Base-by-base conservation (phyloP, 129 eudicot species). In the Apium graveolens region DNA sequence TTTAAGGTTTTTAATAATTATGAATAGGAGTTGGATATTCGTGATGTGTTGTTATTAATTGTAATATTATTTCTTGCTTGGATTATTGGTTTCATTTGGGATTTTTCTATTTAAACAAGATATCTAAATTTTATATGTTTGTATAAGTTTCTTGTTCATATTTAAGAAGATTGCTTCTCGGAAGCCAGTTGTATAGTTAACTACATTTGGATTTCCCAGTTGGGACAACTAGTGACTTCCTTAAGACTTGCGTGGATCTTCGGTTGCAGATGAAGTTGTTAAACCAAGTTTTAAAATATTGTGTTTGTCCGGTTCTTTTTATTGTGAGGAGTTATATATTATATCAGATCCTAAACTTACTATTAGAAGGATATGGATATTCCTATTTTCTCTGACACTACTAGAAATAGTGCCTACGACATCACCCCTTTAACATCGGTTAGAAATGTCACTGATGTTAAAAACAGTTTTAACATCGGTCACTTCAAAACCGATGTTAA, bases 51-150 rank as follows among this genome's bases (percentile, higher is more conserved):
- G 26, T 51, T 51, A 51, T 51, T 2, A 7, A n/a, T 63, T 49
- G 43, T 75, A 81, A 74, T 66, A 17, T 16, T 49, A 55, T 75
- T n/a, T n/a, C n/a, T n/a, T n/a, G n/a, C n/a, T n/a, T n/a, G n/a
- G n/a, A n/a, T n/a, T n/a, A n/a, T n/a, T 14, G 16, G 45, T 49
- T 68, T 14, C 29, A 43, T 73, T 70, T 53, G 37, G 86, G 68
- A 73, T 41, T 66, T 65, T 83, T 80, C 84, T 78, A 6, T 76
- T 53, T 62, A 75, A 78, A 80, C 87, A 86, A n/a, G n/a, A n/a
- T n/a, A n/a, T n/a, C n/a, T n/a, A n/a, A n/a, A n/a, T n/a, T n/a
- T n/a, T n/a, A n/a, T n/a, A n/a, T n/a, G n/a, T n/a, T n/a, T n/a
- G n/a, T n/a, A n/a, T n/a, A n/a, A n/a, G n/a, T n/a, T n/a, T n/a